phyloP scores from a whole-genome alignment of 2,329 filamentous ascomycete genomes.

The Epichloe festucae region DNA sequence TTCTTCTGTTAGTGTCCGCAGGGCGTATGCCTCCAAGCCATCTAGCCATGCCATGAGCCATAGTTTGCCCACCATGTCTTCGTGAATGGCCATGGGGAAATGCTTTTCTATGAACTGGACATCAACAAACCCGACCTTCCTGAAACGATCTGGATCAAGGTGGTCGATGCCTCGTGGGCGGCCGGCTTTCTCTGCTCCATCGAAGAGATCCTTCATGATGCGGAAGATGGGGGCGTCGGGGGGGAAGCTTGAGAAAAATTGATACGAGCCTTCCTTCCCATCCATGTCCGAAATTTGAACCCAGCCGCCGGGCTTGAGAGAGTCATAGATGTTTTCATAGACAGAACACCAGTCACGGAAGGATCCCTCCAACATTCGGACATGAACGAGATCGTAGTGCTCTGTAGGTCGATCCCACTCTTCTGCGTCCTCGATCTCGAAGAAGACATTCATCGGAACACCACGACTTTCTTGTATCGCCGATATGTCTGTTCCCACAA shows the following conservation, averaged over 20 bases:
- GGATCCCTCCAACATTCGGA: conserved; percentile 41
- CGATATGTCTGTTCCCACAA: conserved; percentile 46
- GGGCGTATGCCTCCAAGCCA: conserved; percentile 32
- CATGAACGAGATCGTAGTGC: conserved; percentile 42
- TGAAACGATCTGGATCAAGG: conserved; percentile 30
- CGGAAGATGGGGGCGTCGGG: conserved; percentile 32
- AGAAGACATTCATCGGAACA: conserved; percentile 45
- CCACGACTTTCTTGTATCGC: conserved; percentile 42
- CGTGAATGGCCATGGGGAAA: conserved; percentile 34
- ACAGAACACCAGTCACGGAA: conserved; percentile 43
- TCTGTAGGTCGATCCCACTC: conserved; percentile 43
- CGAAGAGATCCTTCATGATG: conserved; percentile 27
- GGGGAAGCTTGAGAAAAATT: conserved; percentile 26
- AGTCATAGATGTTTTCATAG: conserved; percentile 38
- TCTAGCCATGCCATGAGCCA: conserved; percentile 41
- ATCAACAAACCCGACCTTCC: conserved; percentile 38
- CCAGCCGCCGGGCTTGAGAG: conserved; percentile 44
- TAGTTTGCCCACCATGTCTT: conserved; percentile 35
- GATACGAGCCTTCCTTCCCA: conserved; percentile 23
- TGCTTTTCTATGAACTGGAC: conserved; percentile 33
- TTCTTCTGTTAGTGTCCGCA: conserved; percentile 40
- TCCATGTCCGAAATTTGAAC: conserved; percentile 44
- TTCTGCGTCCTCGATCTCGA: conserved; percentile 47
- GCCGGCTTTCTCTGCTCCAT: conserved; percentile 31
- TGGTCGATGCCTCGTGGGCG: conserved; percentile 32